These are phyloP conservation scores for Mycocentrospora acerina DNA, from an alignment of 2,329 filamentous ascomycete genomes.

Conservation along the genomic window DNA sequence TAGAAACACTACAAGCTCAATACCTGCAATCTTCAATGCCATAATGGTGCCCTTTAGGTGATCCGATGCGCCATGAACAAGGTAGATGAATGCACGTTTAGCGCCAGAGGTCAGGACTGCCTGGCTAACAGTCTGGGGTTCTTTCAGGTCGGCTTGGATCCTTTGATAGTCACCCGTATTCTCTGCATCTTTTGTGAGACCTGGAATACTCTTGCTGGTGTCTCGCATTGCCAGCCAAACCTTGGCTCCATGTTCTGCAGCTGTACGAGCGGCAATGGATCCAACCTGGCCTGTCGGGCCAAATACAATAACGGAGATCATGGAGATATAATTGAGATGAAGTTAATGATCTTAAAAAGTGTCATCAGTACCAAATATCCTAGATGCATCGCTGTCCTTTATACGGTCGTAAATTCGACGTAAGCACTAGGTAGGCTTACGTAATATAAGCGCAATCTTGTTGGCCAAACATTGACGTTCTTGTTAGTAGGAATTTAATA, in stretches of 20 bases:
- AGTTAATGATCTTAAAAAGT: no score
- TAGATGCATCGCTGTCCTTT: no score
- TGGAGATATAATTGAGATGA: not conserved
- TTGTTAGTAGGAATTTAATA: no score
- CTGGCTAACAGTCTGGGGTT: constrained; percentile 43
- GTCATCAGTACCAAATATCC: no score
- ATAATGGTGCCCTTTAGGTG: constrained; percentile 44
- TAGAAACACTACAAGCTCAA: constrained; percentile 51
- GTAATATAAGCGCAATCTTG: no score
- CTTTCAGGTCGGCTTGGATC: constrained; percentile 49
- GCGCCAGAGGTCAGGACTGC: constrained; percentile 49
- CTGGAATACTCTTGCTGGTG: constrained; percentile 46
- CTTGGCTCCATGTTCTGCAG: constrained; percentile 45
- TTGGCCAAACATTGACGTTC: no score
- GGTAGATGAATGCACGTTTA: constrained; percentile 54
- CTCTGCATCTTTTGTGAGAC: constrained; percentile 32
- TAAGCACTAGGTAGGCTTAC: no score
- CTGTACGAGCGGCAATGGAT: constrained; percentile 43
- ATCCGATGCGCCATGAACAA: constrained; percentile 35
- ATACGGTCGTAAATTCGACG: no score
- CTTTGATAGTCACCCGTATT: constrained; percentile 36
- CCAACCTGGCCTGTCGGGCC: constrained; percentile 53
- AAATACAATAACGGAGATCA: constrained; percentile 48
- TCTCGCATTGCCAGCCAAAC: constrained; percentile 54
- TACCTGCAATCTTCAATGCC: constrained; percentile 49